A percentile compares a stretch with the other conserved stretches of the same genome.
Evolutionary conservation across 768 basidiomycete genomes (phyloP).

Genomic region (Phylloporus arenicola): DNA sequence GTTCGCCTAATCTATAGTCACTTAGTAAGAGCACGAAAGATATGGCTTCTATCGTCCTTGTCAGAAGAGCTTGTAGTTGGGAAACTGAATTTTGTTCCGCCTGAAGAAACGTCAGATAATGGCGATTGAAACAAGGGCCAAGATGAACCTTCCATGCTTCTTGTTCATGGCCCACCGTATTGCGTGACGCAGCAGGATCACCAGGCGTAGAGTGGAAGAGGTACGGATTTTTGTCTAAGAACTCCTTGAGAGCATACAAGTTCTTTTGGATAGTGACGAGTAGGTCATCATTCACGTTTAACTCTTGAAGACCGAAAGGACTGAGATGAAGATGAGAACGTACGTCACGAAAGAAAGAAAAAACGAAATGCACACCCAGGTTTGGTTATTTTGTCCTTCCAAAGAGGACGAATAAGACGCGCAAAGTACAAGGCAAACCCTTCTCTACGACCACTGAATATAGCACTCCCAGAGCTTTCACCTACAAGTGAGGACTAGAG

Average conservation of each 20-base stretch:
- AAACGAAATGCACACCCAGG: slow-evolving; percentile 41
- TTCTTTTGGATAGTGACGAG: slow-evolving; percentile 77
- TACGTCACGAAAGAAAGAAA: not conserved
- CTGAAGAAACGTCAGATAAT: slow-evolving; percentile 34
- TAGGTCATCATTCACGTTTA: slow-evolving; percentile 56
- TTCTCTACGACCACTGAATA: slow-evolving; percentile 85
- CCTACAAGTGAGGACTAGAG: slow-evolving; percentile 31
- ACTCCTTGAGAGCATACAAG: slow-evolving; percentile 67
- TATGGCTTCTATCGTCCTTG: slow-evolving; percentile 87
- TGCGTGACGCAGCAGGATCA: slow-evolving; percentile 54
- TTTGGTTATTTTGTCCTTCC: slow-evolving; percentile 76
- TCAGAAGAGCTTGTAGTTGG: slow-evolving; percentile 69
- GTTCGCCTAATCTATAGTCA: slow-evolving; percentile 84
- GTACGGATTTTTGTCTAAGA: slow-evolving; percentile 77
- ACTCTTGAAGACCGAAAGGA: slow-evolving; percentile 43
- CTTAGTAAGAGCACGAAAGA: slow-evolving; percentile 89
- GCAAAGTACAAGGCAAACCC: slow-evolving; percentile 85
- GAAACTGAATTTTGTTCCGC: slow-evolving; percentile 79
- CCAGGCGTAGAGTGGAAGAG: slow-evolving; percentile 79
- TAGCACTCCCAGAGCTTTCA: slow-evolving; percentile 65
- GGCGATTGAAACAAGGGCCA: not conserved
- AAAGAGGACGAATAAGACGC: slow-evolving; percentile 78
- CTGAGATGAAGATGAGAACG: slow-evolving; percentile 26
- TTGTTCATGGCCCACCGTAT: slow-evolving; percentile 58
- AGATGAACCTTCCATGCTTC: slow-evolving; percentile 80